Base-by-base conservation (phyloP, 2,329 filamentous ascomycete genomes). In the Xylaria digitata region DNA sequence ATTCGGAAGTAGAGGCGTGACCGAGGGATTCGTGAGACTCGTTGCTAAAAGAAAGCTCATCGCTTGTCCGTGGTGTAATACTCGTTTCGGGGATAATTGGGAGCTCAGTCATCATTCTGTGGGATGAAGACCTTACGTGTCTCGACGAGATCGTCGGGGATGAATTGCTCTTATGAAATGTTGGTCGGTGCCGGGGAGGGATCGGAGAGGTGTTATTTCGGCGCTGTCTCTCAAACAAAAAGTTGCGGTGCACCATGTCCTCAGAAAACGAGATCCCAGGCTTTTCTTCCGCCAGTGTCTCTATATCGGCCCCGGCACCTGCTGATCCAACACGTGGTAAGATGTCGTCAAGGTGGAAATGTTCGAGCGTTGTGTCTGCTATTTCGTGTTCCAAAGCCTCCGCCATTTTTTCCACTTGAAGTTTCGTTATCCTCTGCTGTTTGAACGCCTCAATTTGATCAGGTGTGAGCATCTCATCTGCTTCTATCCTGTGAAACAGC, bases 391-490 rank as follows among this genome's bases (percentile, higher is more conserved):
- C 72, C 15, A 75, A 34, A 17, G 75, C 76, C 61, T 80, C 78
- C 45, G 71, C 74, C 48, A 74, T 76, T 49, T 69, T 71, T 60
- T 78, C 63, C 23, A 68, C 67, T 62, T 77, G 72, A 32, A 76
- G 67, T 48, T 78, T 76, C 30, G 78, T 78, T 43, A 79, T 75
- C 19, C 81, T 77, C 61, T 78, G 81, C 73, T 76, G 78, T 55
- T 79, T 82, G 23, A 83, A 80, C 56, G 81, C 79, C 70, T 86
- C 81, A 26, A 88, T 78, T 43, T 83, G 82, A 40, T 82, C 80
- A 19, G 86, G 83, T 11, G 86, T 85, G 13, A 89, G 76, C 80
- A 88, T 87, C 77, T 90, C 87, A 58, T 88, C 85, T 0, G 82
- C 86, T 67, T 89, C 86, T 60, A 86, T 80, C 53, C 82, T 82